Percentiles rank a stretch among this genome's conserved stretches.
Conservation (phyloP, 495 filamentous ascomycete genomes). For the Cercophora sp. region DNA sequence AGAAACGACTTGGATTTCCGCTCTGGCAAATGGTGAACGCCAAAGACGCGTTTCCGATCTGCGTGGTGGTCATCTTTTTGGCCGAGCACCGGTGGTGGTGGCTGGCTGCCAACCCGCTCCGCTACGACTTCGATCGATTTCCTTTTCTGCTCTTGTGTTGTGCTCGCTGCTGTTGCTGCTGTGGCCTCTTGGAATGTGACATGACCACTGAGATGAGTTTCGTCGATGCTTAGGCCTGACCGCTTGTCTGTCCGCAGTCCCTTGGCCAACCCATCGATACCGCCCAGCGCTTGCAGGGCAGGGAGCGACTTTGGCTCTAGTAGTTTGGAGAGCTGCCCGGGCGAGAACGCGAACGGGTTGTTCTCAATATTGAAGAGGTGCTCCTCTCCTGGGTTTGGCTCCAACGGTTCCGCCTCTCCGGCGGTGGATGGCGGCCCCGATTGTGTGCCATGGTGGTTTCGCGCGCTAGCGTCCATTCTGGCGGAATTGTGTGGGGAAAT, state of each 20-base stretch:
- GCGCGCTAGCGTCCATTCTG: too few species aligned
- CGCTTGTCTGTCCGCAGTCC: conserved; percentile 62
- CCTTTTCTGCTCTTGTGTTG: neutral
- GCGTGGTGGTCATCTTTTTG: neutral
- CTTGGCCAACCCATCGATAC: conserved; percentile 59
- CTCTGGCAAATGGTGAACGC: neutral
- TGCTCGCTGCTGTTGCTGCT: neutral
- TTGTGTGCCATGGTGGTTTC: too few species aligned
- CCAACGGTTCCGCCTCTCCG: neutral
- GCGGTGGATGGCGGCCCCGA: neutral
- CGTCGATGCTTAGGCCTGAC: conserved; percentile 62
- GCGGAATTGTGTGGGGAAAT: too few species aligned
- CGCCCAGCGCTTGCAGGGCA: conserved; percentile 64
- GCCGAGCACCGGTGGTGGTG: neutral
- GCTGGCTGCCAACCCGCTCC: neutral
- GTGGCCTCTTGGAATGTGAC: neutral
- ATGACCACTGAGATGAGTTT: conserved; percentile 42
- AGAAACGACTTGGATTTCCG: conserved; percentile 42
- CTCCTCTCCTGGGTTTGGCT: conserved; percentile 50
- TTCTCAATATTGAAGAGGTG: conserved; percentile 55
- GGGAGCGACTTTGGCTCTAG: conserved; percentile 68
- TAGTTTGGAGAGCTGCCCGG: conserved; percentile 68
- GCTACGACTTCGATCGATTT: neutral
- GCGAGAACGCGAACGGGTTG: conserved; percentile 65
- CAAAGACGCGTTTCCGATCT: conserved; percentile 2